phyloP scores from a whole-genome alignment of 2,329 filamentous ascomycete genomes.

The Pestalotiopsis sp. region DNA sequence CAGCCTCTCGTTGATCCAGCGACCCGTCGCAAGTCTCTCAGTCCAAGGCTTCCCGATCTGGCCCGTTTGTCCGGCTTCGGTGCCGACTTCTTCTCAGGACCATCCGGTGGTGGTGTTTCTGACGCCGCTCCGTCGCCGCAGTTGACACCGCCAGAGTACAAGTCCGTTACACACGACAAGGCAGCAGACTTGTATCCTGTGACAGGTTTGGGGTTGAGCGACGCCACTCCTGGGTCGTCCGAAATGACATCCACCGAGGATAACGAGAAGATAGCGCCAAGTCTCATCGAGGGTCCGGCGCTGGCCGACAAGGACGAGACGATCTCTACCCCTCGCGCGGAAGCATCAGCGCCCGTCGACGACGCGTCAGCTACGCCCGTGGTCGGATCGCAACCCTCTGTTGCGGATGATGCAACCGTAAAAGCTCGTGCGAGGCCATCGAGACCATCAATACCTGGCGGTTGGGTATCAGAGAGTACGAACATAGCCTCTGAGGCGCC shows the following conservation, averaged over 20 bases:
- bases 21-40: conserved; percentile 43
- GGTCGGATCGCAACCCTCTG: conserved; percentile 3
- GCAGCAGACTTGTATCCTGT: not conserved
- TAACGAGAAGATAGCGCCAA: conserved; percentile 11
- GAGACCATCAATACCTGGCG: conserved; percentile 30
- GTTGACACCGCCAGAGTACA: not conserved
- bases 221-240: not conserved
- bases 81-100: conserved; percentile 55
- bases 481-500: conserved; percentile 21
- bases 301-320: conserved; percentile 10
- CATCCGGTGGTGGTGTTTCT: conserved; percentile 10
- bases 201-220: not conserved
- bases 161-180: not conserved
- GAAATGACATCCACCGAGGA: not conserved
- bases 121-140: not conserved
- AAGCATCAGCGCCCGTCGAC: too few relatives aligned
- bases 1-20: conserved; percentile 15
- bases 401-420: not conserved
- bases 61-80: conserved; percentile 63
- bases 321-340: not conserved
- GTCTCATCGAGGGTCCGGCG: conserved; percentile 23
- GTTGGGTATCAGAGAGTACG: conserved; percentile 32
- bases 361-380: not conserved
- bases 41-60: conserved; percentile 61
- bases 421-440: not conserved